phyloP scores from a whole-genome alignment of 768 basidiomycete genomes.

The Lentinula aciculospora region DNA sequence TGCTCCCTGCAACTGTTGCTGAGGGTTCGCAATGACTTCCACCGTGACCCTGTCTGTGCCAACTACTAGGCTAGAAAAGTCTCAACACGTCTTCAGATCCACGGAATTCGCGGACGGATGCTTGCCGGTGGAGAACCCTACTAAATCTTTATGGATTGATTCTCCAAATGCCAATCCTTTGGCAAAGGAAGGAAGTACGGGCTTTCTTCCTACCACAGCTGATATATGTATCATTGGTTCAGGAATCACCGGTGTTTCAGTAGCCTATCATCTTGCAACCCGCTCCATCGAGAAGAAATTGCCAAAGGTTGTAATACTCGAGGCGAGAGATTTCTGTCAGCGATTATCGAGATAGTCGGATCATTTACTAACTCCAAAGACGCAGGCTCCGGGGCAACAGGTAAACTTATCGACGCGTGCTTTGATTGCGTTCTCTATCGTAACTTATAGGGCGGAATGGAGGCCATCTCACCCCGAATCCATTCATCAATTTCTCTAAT shows the following conservation, averaged over 20 bases:
- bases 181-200: conserved; percentile 59
- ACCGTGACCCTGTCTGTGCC: background rate
- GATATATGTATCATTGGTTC: conserved; percentile 79
- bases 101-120: background rate
- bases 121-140: conserved; percentile 58
- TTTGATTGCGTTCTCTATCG: background rate
- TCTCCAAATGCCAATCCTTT: conserved; percentile 60
- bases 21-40: no score
- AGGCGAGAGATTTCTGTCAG: conserved; percentile 81
- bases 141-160: conserved; percentile 70
- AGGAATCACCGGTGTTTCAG: conserved; percentile 72
- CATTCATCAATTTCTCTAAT: conserved; percentile 39
- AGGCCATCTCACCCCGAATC: conserved; percentile 59
- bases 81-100: background rate
- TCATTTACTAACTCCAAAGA: background rate
- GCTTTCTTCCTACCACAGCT: conserved; percentile 48
- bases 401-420: conserved; percentile 25
- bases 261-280: conserved; percentile 63
- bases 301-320: conserved; percentile 59
- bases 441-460: conserved; percentile 64
- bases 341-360: background rate
- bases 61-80: background rate
- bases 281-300: conserved; percentile 12
- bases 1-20: no score
- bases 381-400: conserved; percentile 72